Evolutionary conservation across 2,329 filamentous ascomycete genomes (phyloP), one percentile per base, ranked within the genome.

Genomic region (Phoma sp.): DNA sequence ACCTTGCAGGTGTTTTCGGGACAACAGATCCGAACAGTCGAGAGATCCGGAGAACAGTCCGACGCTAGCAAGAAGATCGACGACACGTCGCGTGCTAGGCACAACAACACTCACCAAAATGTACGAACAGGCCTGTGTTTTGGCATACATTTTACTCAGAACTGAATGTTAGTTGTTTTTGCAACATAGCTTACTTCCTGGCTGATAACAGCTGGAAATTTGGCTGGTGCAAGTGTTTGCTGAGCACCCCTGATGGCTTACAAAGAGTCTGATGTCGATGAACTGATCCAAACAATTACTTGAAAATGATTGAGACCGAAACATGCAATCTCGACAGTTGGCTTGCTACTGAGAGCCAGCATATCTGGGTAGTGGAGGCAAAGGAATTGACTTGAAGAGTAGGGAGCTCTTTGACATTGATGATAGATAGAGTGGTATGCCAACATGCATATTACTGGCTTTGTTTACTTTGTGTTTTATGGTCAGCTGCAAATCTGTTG

Each of bases 221-320:
- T 43, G 44, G 43, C 38, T 48, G 27, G 43, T 12, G 50, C 36
- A 10, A 12, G 12, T 19, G 6, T 19, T 15, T 36, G 33, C 33
- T 36, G 6, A 41, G 10, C 12, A 31, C 38, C 32, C 32, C 51
- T 19, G 33, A 33, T 48, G 43, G 47, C 31, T 51, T 12, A 55
- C 43, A 54, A 47, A 57, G 38, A 55, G 5, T 33, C 49, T 33
- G 47, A 43, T 12, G 8, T 25, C 13, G 46, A 31, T 6, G 44
- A 12, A n/a, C 43, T 45, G 50, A 25, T 8, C 55, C 21, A 27
- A 36, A 43, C 29, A 47, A 36, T 6, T n/a, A 21, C 21, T 10
- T 12, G 4, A 10, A 10, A 29, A 9, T 24, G 6, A 24, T 4
- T 4, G 4, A 24, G 22, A 24, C 22, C 6, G 22, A 24, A 4